phyloP scores from a whole-genome alignment of 2,329 filamentous ascomycete species.

The Pseudomassariella vexata region DNA sequence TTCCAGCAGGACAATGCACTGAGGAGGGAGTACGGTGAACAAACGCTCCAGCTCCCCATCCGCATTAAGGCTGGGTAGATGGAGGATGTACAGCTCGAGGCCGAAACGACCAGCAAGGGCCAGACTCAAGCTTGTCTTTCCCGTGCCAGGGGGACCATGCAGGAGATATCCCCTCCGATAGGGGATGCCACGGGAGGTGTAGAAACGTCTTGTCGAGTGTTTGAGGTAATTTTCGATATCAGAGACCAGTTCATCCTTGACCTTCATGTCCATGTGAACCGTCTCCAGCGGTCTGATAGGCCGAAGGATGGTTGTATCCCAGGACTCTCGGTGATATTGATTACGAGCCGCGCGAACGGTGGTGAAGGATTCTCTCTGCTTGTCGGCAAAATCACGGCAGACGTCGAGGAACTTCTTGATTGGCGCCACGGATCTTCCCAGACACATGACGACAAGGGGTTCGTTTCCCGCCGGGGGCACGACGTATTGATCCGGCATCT shows the following conservation, averaged over 20 bases:
- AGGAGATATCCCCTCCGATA: constrained; percentile 81
- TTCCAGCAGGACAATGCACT: constrained; percentile 69
- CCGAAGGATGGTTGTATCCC: constrained; percentile 35
- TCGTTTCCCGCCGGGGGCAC: constrained; percentile 29
- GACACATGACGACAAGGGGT: constrained; percentile 31
- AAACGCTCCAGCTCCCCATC: constrained; percentile 62
- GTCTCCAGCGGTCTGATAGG: constrained; percentile 58
- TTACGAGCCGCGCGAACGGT: constrained; percentile 27
- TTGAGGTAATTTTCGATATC: constrained; percentile 60
- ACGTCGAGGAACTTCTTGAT: constrained; percentile 23
- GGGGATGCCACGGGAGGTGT: constrained; percentile 76
- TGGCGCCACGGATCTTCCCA: constrained; percentile 27
- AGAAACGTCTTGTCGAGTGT: constrained; percentile 66
- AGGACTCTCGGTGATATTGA: constrained; percentile 19
- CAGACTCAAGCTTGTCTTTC: constrained; percentile 68
- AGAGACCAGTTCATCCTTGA: constrained; percentile 53
- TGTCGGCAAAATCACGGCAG: constrained; percentile 25
- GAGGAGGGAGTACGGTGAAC: constrained; percentile 61
- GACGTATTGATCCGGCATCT: constrained; percentile 25
- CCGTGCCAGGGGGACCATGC: constrained; percentile 73
- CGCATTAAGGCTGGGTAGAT: constrained; percentile 55
- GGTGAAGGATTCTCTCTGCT: constrained; percentile 28
- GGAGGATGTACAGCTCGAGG: constrained; percentile 68
- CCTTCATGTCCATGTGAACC: constrained; percentile 56
- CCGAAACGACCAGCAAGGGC: constrained; percentile 66